phyloP scores from a whole-genome alignment of 148 eudicot species.

The Diospyros kaki region DNA sequence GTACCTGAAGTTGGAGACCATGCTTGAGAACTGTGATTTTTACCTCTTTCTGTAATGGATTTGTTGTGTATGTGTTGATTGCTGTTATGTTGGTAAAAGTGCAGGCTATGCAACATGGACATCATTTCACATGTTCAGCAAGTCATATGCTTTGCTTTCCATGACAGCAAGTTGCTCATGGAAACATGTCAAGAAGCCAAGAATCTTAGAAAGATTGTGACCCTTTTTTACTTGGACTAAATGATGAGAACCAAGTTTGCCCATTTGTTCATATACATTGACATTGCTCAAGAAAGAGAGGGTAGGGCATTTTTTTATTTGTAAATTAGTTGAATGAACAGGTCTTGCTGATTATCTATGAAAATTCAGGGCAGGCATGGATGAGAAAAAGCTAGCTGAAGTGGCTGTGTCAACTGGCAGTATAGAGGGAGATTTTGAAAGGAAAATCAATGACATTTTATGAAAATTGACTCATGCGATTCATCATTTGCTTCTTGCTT shows the following conservation, averaged over 20 bases:
- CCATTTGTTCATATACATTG: neutral
- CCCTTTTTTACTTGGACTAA: conserved; percentile 89
- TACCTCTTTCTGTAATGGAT: neutral
- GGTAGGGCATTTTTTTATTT: neutral
- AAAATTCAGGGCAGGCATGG: too few relatives aligned
- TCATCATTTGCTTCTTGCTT: too few relatives aligned
- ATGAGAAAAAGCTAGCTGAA: too few relatives aligned
- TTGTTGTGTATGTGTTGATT: neutral
- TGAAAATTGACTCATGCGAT: too few relatives aligned
- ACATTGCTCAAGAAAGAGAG: neutral
- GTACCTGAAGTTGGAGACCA: neutral
- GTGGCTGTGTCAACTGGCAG: too few relatives aligned
- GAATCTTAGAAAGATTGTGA: conserved; percentile 89
- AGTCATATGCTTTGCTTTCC: conserved; percentile 95
- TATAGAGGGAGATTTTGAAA: too few relatives aligned
- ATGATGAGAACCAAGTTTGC: neutral
- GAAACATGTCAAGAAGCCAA: conserved; percentile 99
- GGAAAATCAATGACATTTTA: too few relatives aligned
- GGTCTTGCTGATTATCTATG: too few relatives aligned
- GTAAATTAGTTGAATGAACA: neutral
- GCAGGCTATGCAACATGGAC: conserved; percentile 98
- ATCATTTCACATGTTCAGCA: conserved; percentile 93
- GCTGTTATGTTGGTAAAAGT: conserved; percentile 18
- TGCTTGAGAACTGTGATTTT: neutral
- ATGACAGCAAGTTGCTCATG: conserved; percentile 91